Percentiles rank a stretch among this genome's conserved stretches.
Evolutionary conservation across 805 yeast species (phyloP).

Genomic region (Blastobotrys terrestris): DNA sequence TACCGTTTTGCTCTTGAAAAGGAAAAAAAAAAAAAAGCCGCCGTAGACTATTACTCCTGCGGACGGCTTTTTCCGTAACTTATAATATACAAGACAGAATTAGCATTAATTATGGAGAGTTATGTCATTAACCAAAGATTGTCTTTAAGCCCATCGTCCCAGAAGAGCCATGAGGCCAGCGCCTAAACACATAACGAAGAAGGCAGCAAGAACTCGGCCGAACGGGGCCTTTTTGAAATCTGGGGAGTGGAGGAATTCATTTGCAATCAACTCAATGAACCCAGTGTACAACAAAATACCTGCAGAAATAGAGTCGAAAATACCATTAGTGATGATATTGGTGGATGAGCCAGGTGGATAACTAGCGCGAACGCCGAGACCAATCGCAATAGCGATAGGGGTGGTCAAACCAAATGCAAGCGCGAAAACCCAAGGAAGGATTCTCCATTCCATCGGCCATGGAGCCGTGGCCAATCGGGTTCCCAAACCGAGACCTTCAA

Average conservation of each 20-base stretch:
- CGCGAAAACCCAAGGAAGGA: slow-evolving; percentile 49
- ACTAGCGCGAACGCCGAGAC: slow-evolving; percentile 62
- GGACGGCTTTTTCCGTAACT: too few species aligned
- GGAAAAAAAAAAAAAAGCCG: too few species aligned
- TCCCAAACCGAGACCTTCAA: slow-evolving; percentile 84
- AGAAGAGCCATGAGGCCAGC: slow-evolving; percentile 56
- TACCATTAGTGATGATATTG: slow-evolving; percentile 62
- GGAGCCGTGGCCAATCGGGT: slow-evolving; percentile 62
- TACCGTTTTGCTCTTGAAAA: too few species aligned
- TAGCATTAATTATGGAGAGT: too few species aligned
- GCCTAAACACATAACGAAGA: slow-evolving; percentile 40
- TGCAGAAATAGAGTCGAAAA: slow-evolving; percentile 67
- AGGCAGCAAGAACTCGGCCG: slow-evolving; percentile 19
- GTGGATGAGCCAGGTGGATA: slow-evolving; percentile 47
- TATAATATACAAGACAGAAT: too few species aligned
- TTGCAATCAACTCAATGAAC: slow-evolving; percentile 72
- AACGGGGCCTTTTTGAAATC: slow-evolving; percentile 20
- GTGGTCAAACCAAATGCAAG: slow-evolving; percentile 54
- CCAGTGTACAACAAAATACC: slow-evolving; percentile 77
- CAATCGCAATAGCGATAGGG: slow-evolving; percentile 72
- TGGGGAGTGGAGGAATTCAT: slow-evolving; percentile 53
- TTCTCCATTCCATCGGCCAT: slow-evolving; percentile 43
- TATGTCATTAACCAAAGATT: too few species aligned
- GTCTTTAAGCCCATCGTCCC: slow-evolving; percentile 53
- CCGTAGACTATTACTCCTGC: too few species aligned